Conservation (phyloP, 2,329 filamentous ascomycete genomes). For the Sclerotinia nivalis region DNA sequence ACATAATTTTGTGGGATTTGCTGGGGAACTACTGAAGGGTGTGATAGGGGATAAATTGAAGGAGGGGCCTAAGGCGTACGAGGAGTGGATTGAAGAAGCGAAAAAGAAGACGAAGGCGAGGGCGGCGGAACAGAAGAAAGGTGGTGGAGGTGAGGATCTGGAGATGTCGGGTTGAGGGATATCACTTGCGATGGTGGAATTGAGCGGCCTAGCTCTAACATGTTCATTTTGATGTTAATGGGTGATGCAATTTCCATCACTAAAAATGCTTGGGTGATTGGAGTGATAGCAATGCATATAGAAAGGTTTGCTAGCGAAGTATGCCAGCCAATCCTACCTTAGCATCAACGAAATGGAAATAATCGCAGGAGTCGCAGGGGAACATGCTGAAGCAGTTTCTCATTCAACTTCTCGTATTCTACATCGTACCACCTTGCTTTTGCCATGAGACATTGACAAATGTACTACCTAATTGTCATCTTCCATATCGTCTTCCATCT, state of each 20-base stretch:
- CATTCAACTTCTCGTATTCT: too few species aligned
- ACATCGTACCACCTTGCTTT: background rate
- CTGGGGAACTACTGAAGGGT: slow-evolving; percentile 84
- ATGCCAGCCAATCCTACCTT: background rate
- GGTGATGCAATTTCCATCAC: background rate
- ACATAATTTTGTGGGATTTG: slow-evolving; percentile 96
- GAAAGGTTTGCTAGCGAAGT: background rate
- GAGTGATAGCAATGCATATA: background rate
- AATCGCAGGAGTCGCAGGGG: background rate
- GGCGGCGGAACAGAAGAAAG: slow-evolving; percentile 36
- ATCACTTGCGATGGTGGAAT: background rate
- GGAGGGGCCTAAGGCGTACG: slow-evolving; percentile 65
- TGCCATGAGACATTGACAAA: background rate
- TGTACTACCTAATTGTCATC: background rate
- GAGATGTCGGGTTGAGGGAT: slow-evolving; percentile 39
- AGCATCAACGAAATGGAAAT: background rate
- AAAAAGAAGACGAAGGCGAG: slow-evolving; percentile 55
- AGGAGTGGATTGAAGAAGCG: slow-evolving; percentile 71
- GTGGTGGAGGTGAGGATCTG: slow-evolving; percentile 33
- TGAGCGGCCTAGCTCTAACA: background rate
- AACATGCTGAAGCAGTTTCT: too few species aligned
- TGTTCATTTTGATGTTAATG: background rate
- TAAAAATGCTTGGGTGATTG: background rate
- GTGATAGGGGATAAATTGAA: slow-evolving; percentile 75
- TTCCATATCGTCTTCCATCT: background rate